phyloP scores from a whole-genome alignment of 306 rosid species.

The Rosa multiflora region DNA sequence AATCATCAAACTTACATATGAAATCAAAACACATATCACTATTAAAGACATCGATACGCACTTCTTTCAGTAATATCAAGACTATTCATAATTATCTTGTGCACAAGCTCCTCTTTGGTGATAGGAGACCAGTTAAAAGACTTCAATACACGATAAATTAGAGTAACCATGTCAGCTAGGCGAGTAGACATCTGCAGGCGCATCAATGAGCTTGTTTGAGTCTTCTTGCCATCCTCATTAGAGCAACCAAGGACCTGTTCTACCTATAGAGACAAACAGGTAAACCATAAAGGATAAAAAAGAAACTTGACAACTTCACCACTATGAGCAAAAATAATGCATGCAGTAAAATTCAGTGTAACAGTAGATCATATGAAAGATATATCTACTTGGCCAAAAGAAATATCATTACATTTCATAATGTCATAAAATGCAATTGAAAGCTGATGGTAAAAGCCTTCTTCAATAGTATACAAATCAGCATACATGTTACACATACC shows the following conservation, averaged over 20 bases:
- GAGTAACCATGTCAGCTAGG: conserved; percentile 49
- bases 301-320: not conserved
- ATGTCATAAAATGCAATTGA: not conserved
- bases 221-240: conserved; percentile 28
- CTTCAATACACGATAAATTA: conserved; percentile 50
- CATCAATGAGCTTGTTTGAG: conserved; percentile 22
- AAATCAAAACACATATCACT: conserved; percentile 18
- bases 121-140: conserved; percentile 48
- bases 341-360: not conserved
- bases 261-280: conserved; percentile 31
- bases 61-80: conserved; percentile 56
- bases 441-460: not conserved
- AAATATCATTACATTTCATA: not conserved
- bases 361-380: conserved; percentile 1
- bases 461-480: not conserved
- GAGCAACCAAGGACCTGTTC: conserved; percentile 24
- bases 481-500: not conserved
- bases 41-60: conserved; percentile 29
- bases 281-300: not conserved
- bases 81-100: conserved; percentile 57
- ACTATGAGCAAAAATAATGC: not conserved
- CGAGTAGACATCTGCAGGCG: conserved; percentile 20
- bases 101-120: conserved; percentile 74
- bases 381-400: not conserved
- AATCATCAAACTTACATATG: conserved; percentile 22